These are phyloP conservation scores for Hypoxylon sp. DNA, from an alignment of 2,329 filamentous ascomycete species.

Conservation along the genomic window DNA sequence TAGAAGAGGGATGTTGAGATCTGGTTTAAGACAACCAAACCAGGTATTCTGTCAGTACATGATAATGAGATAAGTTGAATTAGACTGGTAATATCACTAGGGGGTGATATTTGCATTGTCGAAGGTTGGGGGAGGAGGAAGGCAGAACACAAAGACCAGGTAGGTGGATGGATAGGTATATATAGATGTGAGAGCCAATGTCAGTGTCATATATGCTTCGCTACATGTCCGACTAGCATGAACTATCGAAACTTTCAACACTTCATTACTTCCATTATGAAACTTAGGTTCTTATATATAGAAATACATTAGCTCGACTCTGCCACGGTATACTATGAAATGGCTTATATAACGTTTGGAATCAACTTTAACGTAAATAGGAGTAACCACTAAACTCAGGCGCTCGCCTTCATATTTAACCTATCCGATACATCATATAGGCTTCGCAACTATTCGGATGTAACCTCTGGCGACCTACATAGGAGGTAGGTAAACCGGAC, in stretches of 20 bases:
- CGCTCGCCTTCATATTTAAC: too few relatives aligned
- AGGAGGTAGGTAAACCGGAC: too few relatives aligned
- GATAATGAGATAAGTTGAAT: neutral
- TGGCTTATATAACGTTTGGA: too few relatives aligned
- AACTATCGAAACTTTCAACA: constrained; percentile 21
- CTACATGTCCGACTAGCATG: neutral
- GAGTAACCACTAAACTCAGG: too few relatives aligned
- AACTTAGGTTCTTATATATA: too few relatives aligned
- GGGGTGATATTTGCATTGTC: constrained; percentile 1
- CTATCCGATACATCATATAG: too few relatives aligned
- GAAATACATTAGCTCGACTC: too few relatives aligned
- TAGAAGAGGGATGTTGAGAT: neutral
- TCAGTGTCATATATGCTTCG: neutral
- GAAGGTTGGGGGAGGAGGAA: neutral
- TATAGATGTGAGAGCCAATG: neutral
- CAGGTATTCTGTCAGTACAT: neutral
- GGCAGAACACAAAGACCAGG: neutral
- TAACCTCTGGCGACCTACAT: too few relatives aligned
- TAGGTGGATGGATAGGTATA: neutral
- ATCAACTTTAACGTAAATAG: too few relatives aligned
- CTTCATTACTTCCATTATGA: too few relatives aligned
- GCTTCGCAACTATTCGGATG: too few relatives aligned
- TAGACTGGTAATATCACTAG: neutral
- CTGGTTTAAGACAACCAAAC: neutral
- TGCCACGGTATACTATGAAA: too few relatives aligned